Base-by-base conservation (phyloP, 768 basidiomycete genomes). In the Mrakia blollopis region DNA sequence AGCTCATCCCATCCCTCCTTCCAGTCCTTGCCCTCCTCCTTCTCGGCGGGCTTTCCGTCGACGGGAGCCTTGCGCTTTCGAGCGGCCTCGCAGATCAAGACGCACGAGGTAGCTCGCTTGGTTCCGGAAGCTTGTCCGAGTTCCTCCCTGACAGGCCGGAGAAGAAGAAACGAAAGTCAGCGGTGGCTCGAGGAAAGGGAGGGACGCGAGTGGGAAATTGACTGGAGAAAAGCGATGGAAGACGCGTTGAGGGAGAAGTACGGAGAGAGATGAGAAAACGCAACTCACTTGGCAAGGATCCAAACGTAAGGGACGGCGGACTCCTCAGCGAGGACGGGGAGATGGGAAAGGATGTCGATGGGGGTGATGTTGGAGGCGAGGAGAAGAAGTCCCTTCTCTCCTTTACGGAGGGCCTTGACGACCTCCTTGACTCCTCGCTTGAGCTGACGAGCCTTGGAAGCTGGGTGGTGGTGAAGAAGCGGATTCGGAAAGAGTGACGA, bases 351-450 rank as follows among this genome's bases (percentile, higher is more conserved):
- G 80, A 99, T 97, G 85, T 99, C 97, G 81, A 98, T 91, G 16
- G 97, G 97, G 78, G 92, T 96, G 83, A 98, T 98, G 84, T 98
- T 96, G 54, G 91, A 94, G 6, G 97, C 97, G 77, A 99, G 89
- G 76, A 99, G 85, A 41, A 99, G 88, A 47, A 99, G 86, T 30
- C 97, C 97, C 86, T 92, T 94, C 84, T 98, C 96, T 77, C 95
- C 95, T 83, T 99, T 99, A 73, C 95, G 88, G 60, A 99, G 91
- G 4, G 93, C 93, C 84, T 99, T 99, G 62, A 97, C 94, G 47
- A 99, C 93, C 84, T 99, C 97, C 85, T 98, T 98, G 68, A 99
- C 96, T 57, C 97, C 97, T 63, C 97, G 89, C 86, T 97, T 98
- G 44, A 98, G 91, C 84, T 97, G 94, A 78, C 96, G 89, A 57